Percentiles rank a stretch among this genome's conserved stretches.
Evolutionary conservation across 2,329 filamentous ascomycete species (phyloP).

Genomic region (Venturiaceae sp.): DNA sequence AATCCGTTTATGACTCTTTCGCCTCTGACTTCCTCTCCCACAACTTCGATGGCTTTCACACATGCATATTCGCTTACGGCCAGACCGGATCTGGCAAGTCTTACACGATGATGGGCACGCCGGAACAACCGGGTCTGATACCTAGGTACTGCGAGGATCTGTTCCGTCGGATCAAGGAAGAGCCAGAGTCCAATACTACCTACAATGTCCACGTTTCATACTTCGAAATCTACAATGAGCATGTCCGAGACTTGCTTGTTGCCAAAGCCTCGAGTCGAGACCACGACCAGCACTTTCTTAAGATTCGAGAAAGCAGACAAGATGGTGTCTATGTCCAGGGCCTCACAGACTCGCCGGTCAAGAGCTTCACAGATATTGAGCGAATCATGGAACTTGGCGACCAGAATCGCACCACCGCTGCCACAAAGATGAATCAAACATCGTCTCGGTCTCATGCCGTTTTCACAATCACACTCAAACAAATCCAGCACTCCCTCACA

Average conservation of each 20-base stretch:
- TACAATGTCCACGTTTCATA: conserved; percentile 98
- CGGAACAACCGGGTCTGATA: conserved; percentile 81
- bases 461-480: conserved; percentile 95
- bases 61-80: conserved; percentile 97
- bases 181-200: conserved; percentile 81
- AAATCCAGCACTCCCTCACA: conserved; percentile 93
- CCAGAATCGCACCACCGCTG: conserved; percentile 72
- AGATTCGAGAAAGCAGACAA: conserved; percentile 89
- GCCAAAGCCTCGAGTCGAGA: conserved; percentile 38
- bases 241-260: conserved; percentile 86
- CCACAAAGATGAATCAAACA: conserved; percentile 99
- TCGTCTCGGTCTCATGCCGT: conserved; percentile 94
- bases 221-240: conserved; percentile 99
- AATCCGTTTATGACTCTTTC: conserved; percentile 86
- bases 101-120: conserved; percentile 93
- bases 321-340: conserved; percentile 97
- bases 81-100: conserved; percentile 97
- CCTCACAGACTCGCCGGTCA: conserved; percentile 84
- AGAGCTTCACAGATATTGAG: conserved; percentile 77
- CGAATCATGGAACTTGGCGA: conserved; percentile 88
- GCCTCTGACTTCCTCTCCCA: conserved; percentile 97
- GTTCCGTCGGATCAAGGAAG: conserved; percentile 82
- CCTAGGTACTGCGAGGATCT: conserved; percentile 92
- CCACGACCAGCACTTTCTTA: conserved; percentile 78
- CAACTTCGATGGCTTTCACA: conserved; percentile 99